Evolutionary conservation across 2,329 filamentous ascomycete genomes (phyloP).

Genomic region (Penicillium sp.): DNA sequence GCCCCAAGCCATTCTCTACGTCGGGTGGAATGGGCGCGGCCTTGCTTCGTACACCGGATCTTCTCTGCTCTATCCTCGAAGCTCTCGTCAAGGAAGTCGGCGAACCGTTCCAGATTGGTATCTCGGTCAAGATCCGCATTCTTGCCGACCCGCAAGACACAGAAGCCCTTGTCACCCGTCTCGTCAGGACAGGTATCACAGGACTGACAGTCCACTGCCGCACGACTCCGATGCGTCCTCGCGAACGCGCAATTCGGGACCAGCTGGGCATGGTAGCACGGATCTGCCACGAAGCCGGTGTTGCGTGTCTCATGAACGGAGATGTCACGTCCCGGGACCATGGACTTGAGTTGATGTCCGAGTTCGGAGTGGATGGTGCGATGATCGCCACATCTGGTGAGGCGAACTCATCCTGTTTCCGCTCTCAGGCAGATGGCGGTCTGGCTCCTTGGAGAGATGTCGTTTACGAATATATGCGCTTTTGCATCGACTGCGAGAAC

Average conservation of each 20-base stretch:
- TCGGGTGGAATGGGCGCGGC: conserved; percentile 94
- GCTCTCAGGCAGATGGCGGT: conserved; percentile 67
- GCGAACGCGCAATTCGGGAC: conserved; percentile 81
- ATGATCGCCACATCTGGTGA: conserved; percentile 98
- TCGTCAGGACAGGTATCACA: conserved; percentile 86
- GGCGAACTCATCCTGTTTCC: conserved; percentile 86
- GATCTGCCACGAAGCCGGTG: conserved; percentile 79
- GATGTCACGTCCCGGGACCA: conserved; percentile 78
- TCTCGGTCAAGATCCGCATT: conserved; percentile 95
- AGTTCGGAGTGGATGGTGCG: conserved; percentile 86
- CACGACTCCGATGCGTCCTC: conserved; percentile 90
- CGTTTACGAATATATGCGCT: conserved; percentile 71
- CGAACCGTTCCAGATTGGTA: conserved; percentile 79
- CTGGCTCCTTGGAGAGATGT: conserved; percentile 74
- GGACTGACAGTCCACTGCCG: conserved; percentile 93
- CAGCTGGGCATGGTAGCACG: conserved; percentile 82
- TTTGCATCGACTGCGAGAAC: conserved; percentile 77
- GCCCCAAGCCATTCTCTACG: conserved; percentile 95
- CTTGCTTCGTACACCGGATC: conserved; percentile 80
- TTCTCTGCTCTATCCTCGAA: conserved; percentile 77
- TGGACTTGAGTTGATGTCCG: conserved; percentile 67
- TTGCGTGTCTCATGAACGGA: conserved; percentile 94
- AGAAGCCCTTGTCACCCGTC: conserved; percentile 70
- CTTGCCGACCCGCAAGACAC: conserved; percentile 77
- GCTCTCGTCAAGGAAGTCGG: conserved; percentile 78